Percentiles rank a stretch among this genome's conserved stretches.
Evolutionary conservation across 176 grass and related monocot species (phyloP).

Genomic region (Guadua angustifolia): DNA sequence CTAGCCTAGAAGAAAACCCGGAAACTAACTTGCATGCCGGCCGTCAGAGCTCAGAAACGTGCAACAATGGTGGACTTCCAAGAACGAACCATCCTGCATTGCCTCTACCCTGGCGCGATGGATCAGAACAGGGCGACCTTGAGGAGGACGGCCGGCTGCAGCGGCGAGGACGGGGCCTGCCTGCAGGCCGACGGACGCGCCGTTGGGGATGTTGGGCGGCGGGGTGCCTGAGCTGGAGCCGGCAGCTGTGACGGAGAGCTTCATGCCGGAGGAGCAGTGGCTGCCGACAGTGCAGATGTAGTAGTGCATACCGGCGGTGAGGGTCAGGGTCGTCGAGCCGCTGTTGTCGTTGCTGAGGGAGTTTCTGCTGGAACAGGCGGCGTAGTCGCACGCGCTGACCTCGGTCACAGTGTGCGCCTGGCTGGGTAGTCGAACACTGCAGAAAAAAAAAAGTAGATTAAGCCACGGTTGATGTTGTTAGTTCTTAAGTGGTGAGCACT

Average conservation of each 20-base stretch:
- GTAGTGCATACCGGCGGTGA: constrained; percentile 56
- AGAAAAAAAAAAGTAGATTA: not conserved
- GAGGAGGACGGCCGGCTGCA: constrained; percentile 33
- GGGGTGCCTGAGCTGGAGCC: constrained; percentile 42
- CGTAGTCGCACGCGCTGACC: constrained; percentile 57
- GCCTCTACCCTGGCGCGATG: constrained; percentile 35
- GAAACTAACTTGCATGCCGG: not conserved
- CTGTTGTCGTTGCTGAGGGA: constrained; percentile 11
- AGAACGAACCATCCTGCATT: constrained; percentile 42
- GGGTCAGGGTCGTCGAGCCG: constrained; percentile 47
- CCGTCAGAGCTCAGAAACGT: constrained; percentile 24
- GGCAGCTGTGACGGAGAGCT: constrained; percentile 59
- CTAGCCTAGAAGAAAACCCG: constrained; percentile 5
- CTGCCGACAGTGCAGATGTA: constrained; percentile 63
- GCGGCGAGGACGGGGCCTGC: constrained; percentile 23
- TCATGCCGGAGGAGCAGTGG: constrained; percentile 74
- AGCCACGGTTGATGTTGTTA: not conserved
- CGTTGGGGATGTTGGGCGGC: not conserved
- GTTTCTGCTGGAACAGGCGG: constrained; percentile 53
- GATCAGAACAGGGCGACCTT: constrained; percentile 60
- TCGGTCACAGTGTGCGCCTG: constrained; percentile 55
- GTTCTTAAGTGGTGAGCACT: too few relatives aligned
- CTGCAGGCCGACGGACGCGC: constrained; percentile 16
- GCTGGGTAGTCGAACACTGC: constrained; percentile 65
- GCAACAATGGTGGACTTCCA: not conserved